phyloP scores from a whole-genome alignment of 2,329 filamentous ascomycete genomes.

The Colletotrichum spaethianum region DNA sequence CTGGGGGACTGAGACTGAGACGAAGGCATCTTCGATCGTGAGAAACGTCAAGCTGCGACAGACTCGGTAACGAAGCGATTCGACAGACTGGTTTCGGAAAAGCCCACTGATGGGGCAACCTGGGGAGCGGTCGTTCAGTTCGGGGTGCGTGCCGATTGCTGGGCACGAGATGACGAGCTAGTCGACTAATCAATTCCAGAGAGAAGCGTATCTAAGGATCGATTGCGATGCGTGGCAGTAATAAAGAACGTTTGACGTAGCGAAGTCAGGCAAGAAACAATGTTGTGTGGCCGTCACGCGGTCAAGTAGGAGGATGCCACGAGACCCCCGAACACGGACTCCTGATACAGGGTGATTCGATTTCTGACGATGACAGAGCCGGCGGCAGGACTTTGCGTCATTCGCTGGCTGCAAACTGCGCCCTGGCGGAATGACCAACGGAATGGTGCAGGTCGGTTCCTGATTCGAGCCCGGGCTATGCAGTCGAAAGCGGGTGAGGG shows the following conservation, averaged over 20 bases:
- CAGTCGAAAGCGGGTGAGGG: conserved; percentile 21
- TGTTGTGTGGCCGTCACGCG: conserved; percentile 38
- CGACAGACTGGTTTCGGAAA: conserved; percentile 16
- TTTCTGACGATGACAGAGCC: conserved; percentile 40
- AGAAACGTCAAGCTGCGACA: background rate
- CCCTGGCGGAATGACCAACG: conserved; percentile 40
- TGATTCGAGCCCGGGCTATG: conserved; percentile 39
- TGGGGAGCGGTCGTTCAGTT: conserved; percentile 22
- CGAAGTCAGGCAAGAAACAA: conserved; percentile 28
- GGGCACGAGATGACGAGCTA: background rate
- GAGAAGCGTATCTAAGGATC: conserved; percentile 16
- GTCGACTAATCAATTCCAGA: background rate
- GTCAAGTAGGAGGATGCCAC: conserved; percentile 44
- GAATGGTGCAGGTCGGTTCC: conserved; percentile 36
- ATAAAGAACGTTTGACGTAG: conserved; percentile 10
- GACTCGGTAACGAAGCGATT: conserved; percentile 10
- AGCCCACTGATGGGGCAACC: conserved; percentile 36
- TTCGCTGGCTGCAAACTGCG: conserved; percentile 39
- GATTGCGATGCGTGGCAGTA: conserved; percentile 1
- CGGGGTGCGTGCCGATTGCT: conserved; percentile 6
- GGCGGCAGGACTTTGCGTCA: conserved; percentile 36
- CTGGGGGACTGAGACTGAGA: conserved; percentile 30
- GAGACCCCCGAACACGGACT: conserved; percentile 37
- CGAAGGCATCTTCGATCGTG: conserved; percentile 25
- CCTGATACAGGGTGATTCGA: conserved; percentile 34